A percentile compares a stretch with the other conserved stretches of the same genome.
Conservation (phyloP, 2,329 filamentous ascomycete genomes). For the Helotiales sp. region DNA sequence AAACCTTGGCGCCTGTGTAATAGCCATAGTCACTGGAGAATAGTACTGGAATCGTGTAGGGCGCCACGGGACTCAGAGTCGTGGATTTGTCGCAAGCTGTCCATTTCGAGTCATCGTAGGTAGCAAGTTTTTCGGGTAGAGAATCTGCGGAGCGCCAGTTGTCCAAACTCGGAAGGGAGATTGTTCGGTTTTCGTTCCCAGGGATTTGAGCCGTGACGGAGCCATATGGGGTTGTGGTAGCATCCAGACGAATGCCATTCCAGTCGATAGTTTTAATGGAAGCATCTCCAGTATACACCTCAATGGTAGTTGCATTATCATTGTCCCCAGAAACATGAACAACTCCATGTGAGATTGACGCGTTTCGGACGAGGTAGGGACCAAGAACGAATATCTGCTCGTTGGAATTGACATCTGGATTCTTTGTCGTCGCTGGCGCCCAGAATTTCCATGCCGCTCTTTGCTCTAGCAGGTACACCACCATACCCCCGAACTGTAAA, state of each 20-base stretch:
- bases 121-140: slow-evolving; percentile 45
- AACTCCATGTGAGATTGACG: slow-evolving; percentile 36
- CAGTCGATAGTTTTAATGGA: slow-evolving; percentile 43
- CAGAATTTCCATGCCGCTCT: slow-evolving; percentile 57
- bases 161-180: slow-evolving; percentile 45
- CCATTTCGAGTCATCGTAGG: slow-evolving; percentile 54
- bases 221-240: slow-evolving; percentile 43
- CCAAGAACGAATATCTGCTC: slow-evolving; percentile 48
- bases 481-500: slow-evolving; percentile 48
- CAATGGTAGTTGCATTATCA: slow-evolving; percentile 41
- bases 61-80: slow-evolving; percentile 45
- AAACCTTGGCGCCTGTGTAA: slow-evolving; percentile 52
- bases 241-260: slow-evolving; percentile 43
- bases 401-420: slow-evolving; percentile 45
- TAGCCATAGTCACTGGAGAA: slow-evolving; percentile 56
- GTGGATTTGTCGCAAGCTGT: slow-evolving; percentile 48
- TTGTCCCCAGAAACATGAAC: slow-evolving; percentile 43
- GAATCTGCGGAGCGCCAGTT: slow-evolving; percentile 51
- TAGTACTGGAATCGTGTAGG: slow-evolving; percentile 51
- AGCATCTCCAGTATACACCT: slow-evolving; percentile 43
- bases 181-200: slow-evolving; percentile 39
- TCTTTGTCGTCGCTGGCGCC: slow-evolving; percentile 47
- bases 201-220: slow-evolving; percentile 42
- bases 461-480: slow-evolving; percentile 54
- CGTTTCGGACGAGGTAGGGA: slow-evolving; percentile 45